Evolutionary conservation across 306 rosid genomes (phyloP), one percentile per base, ranked within the genome.

Genomic region (Benincasa hispida): DNA sequence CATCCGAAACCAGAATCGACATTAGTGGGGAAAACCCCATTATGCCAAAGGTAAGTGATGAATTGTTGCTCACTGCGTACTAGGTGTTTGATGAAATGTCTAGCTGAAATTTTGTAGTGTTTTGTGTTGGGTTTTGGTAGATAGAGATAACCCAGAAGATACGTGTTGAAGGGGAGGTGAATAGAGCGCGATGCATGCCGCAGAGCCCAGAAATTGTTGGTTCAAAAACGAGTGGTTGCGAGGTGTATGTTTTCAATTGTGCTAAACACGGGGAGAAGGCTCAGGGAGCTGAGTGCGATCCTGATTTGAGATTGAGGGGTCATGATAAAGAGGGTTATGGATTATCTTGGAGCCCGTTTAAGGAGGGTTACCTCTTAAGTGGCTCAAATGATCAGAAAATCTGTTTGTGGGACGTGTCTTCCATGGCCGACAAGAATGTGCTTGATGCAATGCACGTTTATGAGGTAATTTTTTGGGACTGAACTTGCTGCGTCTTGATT

Each of bases 241-340:
- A 90, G 80, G 98, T 92, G 77, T 88, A 85, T 81, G 96, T 95
- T 79, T 89, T 95, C 65, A 88, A 88, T 78, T 85, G 85, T 74
- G 39, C 66, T 27, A 92, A 84, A 67, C 84, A 88, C 37, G 83
- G 60, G 11, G 77, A 25, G 39, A 85, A 81, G 81, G 81, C 77
- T 12, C 79, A 79, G 39, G 92, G 76, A 15, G 78, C 51, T 28
- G 82, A 60, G 11, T 88, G 83, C 81, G 83, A 82, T 17, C 99
- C 99, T 39, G 93, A 92, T 84, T 85, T 89, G 75, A 95, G 90
- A 87, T 77, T 95, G 81, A 92, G 81, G 82, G 99, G 99, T 77
- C 99, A 95, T 81, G 96, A 88, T n/a, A 81, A 83, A 76, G 99
- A 95, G 77, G 99, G 98, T 1, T 95, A 90, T 81, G 99, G 99